Percentiles rank a stretch among this genome's conserved stretches.
Evolutionary conservation across 208 protist species (phyloP).

Genomic region (Crithidia bombi): DNA sequence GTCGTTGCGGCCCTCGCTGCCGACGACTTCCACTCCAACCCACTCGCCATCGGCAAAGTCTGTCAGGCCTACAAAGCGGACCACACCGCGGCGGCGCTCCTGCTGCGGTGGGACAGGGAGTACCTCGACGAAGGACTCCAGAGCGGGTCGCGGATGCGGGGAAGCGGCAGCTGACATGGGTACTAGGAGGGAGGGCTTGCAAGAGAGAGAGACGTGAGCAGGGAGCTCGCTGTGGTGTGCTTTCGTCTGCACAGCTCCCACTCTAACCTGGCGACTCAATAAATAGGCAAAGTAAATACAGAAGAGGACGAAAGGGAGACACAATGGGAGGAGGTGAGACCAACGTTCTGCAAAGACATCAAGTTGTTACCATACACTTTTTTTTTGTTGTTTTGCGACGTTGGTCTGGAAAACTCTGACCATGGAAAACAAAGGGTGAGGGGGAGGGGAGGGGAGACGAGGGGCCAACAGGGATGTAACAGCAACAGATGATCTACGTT

Average conservation of each 20-base stretch:
- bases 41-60: slow-evolving; percentile 64
- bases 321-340: too few relatives aligned
- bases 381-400: background rate
- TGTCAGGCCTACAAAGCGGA: slow-evolving; percentile 58
- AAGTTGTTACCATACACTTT: too few relatives aligned
- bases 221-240: too few relatives aligned
- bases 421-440: too few relatives aligned
- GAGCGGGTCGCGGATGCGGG: background rate
- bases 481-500: background rate
- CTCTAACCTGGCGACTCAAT: too few relatives aligned
- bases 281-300: background rate
- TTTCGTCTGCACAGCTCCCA: too few relatives aligned
- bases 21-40: slow-evolving; percentile 67
- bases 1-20: slow-evolving; percentile 49
- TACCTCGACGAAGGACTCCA: slow-evolving; percentile 53
- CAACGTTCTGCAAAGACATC: too few relatives aligned
- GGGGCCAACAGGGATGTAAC: too few relatives aligned
- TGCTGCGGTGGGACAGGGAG: slow-evolving; percentile 39
- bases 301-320: background rate
- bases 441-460: too few relatives aligned
- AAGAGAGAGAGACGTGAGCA: background rate
- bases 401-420: background rate
- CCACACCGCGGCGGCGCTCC: slow-evolving; percentile 55
- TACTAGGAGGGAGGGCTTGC: background rate
- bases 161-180: background rate